A percentile compares a stretch with the other conserved stretches of the same genome.
Evolutionary conservation across 345 rosid species (phyloP).

Genomic region (Xanthoceras sorbifolium): DNA sequence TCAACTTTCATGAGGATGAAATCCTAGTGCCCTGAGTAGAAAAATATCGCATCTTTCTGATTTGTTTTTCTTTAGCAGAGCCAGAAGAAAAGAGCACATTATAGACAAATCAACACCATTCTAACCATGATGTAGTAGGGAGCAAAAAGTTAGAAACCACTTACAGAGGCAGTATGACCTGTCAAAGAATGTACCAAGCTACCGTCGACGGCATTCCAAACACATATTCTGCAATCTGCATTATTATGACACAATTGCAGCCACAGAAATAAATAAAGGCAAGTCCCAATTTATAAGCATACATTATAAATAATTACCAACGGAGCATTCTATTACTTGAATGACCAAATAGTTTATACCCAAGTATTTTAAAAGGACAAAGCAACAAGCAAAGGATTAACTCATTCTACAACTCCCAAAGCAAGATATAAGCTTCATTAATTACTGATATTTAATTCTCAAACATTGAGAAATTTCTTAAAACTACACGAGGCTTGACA

Average conservation of each 20-base stretch:
- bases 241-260: constrained; percentile 20
- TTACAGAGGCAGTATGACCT: constrained; percentile 94
- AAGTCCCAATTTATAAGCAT: neutral
- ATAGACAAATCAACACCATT: neutral
- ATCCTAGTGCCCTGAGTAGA: neutral
- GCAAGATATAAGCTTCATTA: neutral
- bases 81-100: neutral
- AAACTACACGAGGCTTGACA: neutral
- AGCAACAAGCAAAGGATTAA: constrained; percentile 5
- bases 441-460: neutral
- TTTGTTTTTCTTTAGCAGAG: neutral
- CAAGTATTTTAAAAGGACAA: neutral
- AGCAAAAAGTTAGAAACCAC: constrained; percentile 25
- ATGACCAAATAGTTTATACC: neutral
- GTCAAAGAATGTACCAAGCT: constrained; percentile 95
- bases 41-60: neutral
- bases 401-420: neutral
- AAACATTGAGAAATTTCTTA: neutral
- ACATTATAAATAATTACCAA: constrained; percentile 3
- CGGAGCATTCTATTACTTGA: neutral
- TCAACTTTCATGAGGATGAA: neutral
- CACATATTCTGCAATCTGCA: constrained; percentile 99
- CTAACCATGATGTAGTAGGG: neutral
- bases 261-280: constrained; percentile 15
- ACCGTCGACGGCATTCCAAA: constrained; percentile 99